Evolutionary conservation across 2,329 filamentous ascomycete genomes (phyloP).

Genomic region (Botrytis paeoniae): DNA sequence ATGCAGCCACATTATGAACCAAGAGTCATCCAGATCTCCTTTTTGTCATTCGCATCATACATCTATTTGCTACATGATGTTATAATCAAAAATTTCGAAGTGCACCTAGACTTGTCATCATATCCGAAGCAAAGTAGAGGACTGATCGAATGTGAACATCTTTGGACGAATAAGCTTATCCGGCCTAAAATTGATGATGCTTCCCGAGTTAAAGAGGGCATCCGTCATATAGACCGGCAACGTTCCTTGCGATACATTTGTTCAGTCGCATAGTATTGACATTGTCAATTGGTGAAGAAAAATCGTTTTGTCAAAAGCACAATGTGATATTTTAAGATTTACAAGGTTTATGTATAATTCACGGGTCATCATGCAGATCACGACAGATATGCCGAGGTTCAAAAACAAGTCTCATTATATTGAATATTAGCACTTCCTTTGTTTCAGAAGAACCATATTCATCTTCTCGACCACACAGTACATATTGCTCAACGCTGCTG

Average conservation of each 20-base stretch:
- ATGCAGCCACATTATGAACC: background rate
- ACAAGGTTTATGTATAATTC: background rate
- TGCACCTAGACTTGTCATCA: background rate
- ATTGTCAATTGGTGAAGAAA: too few species aligned
- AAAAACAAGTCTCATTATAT: background rate
- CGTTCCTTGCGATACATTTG: background rate
- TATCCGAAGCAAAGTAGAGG: background rate
- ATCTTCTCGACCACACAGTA: background rate
- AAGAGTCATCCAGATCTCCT: too few species aligned
- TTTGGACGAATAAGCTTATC: background rate
- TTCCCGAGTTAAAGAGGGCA: background rate
- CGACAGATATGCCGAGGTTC: background rate
- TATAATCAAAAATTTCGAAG: background rate
- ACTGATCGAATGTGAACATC: background rate
- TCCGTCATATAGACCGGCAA: too few species aligned
- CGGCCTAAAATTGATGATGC: background rate
- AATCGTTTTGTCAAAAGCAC: background rate
- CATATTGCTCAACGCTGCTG: background rate
- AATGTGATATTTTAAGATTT: background rate
- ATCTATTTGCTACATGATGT: background rate
- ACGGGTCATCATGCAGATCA: constrained; percentile 2
- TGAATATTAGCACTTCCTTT: background rate
- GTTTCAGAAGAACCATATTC: background rate
- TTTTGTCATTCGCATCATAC: background rate
- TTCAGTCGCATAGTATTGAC: too few species aligned